Base-by-base conservation (phyloP, 2,329 filamentous ascomycete genomes). In the Monosporascus sp. region DNA sequence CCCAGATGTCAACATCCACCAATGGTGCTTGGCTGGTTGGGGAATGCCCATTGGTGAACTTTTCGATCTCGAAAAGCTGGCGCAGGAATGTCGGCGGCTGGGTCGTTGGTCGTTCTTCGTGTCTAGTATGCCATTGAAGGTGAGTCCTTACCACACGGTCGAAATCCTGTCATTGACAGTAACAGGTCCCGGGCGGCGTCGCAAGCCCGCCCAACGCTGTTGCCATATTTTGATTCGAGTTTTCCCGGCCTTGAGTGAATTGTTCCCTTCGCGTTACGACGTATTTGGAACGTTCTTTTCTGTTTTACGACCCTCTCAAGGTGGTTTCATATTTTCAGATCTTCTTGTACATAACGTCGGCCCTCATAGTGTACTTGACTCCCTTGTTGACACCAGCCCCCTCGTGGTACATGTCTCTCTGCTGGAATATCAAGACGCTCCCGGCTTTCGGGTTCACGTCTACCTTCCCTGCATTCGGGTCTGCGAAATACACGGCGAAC, bases 11-110 rank as follows among this genome's bases (percentile, higher is more conserved):
- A 46, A 46, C 22, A 46, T 70, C 56, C 72, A 74, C 57, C 63
- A 74, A 58, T 77, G 71, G 68, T 56, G 77, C 11, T 63, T 79
- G 1, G 75, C 72, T 0, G 76, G 76, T 0, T 81, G 78, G 77
- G 78, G 78, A 0, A 69, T 78, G 69, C 74, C 76, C 1, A 76
- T 79, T 38, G 76, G 77, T 0, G 77, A 79, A 61, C 59, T 78
- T 47, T 78, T 78, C 53, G 70, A 78, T 50, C 56, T 79, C 14
- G 74, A 78, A 48, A 61, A 54, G 3, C 53, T 79, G 41, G 63
- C 66, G 1, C 50, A 55, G 17, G 67, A 68, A 28, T 76, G 73
- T 28, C 20, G 46, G 14, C 64, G 68, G 50, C 56, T 61, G 11
- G 54, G 62, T 3, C 55, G 70, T 24, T 76, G 70, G 66, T 65